Conservation (phyloP, 305 asterid genomes). For the Lippia alba region DNA sequence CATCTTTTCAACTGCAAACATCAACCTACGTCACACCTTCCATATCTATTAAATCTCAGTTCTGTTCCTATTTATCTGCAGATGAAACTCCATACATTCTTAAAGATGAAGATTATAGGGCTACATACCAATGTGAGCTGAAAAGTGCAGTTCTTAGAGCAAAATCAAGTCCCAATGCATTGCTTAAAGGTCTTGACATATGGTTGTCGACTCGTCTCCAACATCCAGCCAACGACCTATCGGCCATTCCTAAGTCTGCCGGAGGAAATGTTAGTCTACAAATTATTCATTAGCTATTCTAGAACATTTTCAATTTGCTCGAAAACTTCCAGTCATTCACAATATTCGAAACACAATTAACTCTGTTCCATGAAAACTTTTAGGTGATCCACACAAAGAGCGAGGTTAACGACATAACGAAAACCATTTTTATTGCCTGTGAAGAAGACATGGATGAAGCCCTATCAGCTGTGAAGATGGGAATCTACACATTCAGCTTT, state of each 20-base stretch:
- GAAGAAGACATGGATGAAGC: constrained; percentile 91
- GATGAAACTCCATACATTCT: constrained; percentile 77
- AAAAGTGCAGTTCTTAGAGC: constrained; percentile 67
- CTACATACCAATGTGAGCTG: constrained; percentile 60
- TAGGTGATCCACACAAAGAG: constrained; percentile 56
- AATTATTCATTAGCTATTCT: constrained; percentile 2
- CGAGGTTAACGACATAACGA: constrained; percentile 54
- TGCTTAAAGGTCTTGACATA: constrained; percentile 73
- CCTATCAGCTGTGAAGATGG: constrained; percentile 63
- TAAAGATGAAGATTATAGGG: constrained; percentile 69
- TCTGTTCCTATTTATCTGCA: constrained; percentile 35
- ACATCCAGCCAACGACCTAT: constrained; percentile 63
- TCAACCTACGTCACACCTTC: constrained; percentile 9
- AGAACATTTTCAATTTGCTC: neutral
- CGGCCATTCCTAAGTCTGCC: constrained; percentile 68
- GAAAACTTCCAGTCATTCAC: no score
- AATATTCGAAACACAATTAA: neutral
- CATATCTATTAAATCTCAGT: constrained; percentile 13
- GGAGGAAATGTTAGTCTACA: constrained; percentile 79
- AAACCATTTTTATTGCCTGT: constrained; percentile 70
- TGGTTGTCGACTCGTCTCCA: constrained; percentile 72
- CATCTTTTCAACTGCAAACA: constrained; percentile 17
- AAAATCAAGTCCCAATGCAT: constrained; percentile 54
- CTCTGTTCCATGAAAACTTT: neutral
- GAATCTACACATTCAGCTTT: constrained; percentile 68